A percentile compares a stretch with the other conserved stretches of the same genome.
Conservation (phyloP, 1,284 basidiomycete genomes). For the Kwoniella shivajii region DNA sequence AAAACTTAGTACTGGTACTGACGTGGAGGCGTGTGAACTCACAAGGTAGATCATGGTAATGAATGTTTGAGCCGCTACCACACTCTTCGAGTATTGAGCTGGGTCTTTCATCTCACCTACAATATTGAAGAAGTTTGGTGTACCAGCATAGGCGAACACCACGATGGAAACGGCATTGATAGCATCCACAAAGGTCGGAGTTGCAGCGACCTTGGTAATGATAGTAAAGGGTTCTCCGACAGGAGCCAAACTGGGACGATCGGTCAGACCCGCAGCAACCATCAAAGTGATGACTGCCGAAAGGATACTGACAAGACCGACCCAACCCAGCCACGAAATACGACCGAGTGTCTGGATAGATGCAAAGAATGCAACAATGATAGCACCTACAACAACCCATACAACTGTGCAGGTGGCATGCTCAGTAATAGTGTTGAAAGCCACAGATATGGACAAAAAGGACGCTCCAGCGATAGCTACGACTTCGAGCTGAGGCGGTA, state of each 20-base stretch:
- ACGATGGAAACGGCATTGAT: slow-evolving; percentile 49
- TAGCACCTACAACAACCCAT: slow-evolving; percentile 43
- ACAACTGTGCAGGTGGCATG: slow-evolving; percentile 51
- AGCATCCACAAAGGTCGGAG: slow-evolving; percentile 41
- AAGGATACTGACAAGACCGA: slow-evolving; percentile 38
- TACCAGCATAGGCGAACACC: slow-evolving; percentile 47
- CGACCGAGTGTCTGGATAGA: slow-evolving; percentile 48
- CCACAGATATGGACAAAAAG: slow-evolving; percentile 46
- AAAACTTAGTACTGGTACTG: slow-evolving; percentile 18
- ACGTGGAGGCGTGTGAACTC: slow-evolving; percentile 12
- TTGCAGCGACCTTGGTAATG: slow-evolving; percentile 26
- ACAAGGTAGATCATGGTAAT: slow-evolving; percentile 45
- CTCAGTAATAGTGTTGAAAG: slow-evolving; percentile 52
- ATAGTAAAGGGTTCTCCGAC: slow-evolving; percentile 35
- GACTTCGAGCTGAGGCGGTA: slow-evolving; percentile 15
- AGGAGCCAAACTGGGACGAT: slow-evolving; percentile 43
- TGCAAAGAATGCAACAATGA: slow-evolving; percentile 39
- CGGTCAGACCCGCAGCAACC: slow-evolving; percentile 51
- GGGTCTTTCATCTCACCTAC: slow-evolving; percentile 54
- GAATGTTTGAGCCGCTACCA: slow-evolving; percentile 34
- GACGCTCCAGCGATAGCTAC: slow-evolving; percentile 37
- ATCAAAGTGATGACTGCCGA: slow-evolving; percentile 50
- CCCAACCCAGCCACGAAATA: slow-evolving; percentile 52
- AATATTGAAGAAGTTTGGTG: slow-evolving; percentile 46
- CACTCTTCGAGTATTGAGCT: slow-evolving; percentile 27